Conservation (phyloP, 352 stramenopile genomes). For the Phytopythium sindhum region DNA sequence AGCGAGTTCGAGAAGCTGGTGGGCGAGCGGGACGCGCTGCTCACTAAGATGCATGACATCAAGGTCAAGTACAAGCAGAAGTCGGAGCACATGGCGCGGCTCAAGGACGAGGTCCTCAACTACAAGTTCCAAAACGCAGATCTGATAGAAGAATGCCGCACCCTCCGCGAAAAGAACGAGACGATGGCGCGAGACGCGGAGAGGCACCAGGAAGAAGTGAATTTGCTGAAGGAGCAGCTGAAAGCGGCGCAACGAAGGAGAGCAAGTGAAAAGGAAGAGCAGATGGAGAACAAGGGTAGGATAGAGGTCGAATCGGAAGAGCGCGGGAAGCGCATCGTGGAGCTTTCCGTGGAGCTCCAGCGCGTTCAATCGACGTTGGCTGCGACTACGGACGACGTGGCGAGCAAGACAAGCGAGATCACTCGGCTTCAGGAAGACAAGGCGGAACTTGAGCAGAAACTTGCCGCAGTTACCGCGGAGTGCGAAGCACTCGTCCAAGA, state of each 20-base stretch:
- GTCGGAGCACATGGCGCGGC: slow-evolving; percentile 9
- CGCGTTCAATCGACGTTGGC: slow-evolving; percentile 9
- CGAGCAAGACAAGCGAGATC: slow-evolving; percentile 34
- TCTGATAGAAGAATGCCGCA: slow-evolving; percentile 17
- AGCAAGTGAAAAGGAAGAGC: slow-evolving; percentile 14
- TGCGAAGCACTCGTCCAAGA: slow-evolving; percentile 3
- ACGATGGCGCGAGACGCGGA: neutral
- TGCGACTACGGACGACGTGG: slow-evolving; percentile 18
- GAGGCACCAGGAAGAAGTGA: neutral
- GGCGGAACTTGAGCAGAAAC: slow-evolving; percentile 29
- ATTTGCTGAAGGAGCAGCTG: slow-evolving; percentile 7
- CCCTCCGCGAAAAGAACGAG: slow-evolving; percentile 21
- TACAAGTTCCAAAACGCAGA: slow-evolving; percentile 26
- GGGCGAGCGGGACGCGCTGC: slow-evolving; percentile 20
- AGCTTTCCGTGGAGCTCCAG: slow-evolving; percentile 30
- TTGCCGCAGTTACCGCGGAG: slow-evolving; percentile 7
- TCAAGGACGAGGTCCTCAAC: slow-evolving; percentile 25
- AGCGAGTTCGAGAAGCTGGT: slow-evolving; percentile 21
- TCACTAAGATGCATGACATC: slow-evolving; percentile 16
- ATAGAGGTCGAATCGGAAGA: slow-evolving; percentile 10
- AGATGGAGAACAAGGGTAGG: slow-evolving; percentile 11
- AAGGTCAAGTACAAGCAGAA: slow-evolving; percentile 15
- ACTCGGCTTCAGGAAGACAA: slow-evolving; percentile 18
- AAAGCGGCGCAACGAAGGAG: neutral
- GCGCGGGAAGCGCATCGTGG: slow-evolving; percentile 20